phyloP scores from a whole-genome alignment of 768 basidiomycete genomes.

The Scleroderma citrinum region DNA sequence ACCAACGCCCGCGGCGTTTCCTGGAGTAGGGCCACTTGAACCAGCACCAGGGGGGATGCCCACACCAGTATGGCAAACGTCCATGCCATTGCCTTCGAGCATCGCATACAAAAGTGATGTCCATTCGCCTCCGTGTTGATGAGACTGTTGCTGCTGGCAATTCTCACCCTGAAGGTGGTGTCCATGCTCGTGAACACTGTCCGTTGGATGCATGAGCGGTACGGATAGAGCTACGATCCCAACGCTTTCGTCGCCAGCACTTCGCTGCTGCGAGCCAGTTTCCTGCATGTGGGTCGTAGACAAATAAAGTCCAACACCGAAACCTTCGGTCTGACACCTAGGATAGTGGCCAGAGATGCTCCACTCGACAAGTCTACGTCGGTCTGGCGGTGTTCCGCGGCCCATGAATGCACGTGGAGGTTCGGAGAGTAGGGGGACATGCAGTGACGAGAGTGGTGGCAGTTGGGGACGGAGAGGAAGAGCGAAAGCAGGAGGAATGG shows the following conservation, averaged over 20 bases:
- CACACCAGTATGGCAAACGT: not conserved
- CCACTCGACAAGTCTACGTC: constrained; percentile 25
- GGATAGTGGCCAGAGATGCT: constrained; percentile 15
- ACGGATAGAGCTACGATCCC: constrained; percentile 14
- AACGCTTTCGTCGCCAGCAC: constrained; percentile 3
- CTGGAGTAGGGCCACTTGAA: not conserved
- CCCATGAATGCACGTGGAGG: constrained; percentile 31
- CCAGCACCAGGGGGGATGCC: not conserved
- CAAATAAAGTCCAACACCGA: not conserved
- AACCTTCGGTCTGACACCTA: not conserved
- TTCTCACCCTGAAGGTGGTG: not conserved
- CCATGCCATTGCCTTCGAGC: constrained; percentile 27
- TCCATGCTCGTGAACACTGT: not conserved
- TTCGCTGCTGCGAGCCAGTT: constrained; percentile 21
- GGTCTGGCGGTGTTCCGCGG: constrained; percentile 28
- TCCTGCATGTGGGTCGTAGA: constrained; percentile 6
- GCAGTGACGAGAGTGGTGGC: constrained; percentile 24
- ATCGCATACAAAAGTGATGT: constrained; percentile 29
- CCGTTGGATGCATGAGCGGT: constrained; percentile 9
- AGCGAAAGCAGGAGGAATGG: constrained; percentile 5
- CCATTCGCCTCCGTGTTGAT: constrained; percentile 23
- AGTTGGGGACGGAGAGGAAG: constrained; percentile 8
- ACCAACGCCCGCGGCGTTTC: constrained; percentile 1
- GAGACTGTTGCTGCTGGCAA: constrained; percentile 1
- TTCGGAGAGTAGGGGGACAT: constrained; percentile 28